A percentile compares a stretch with the other conserved stretches of the same genome.
Conservation (phyloP, 306 rosid genomes). For the Ziziphus jujuba region DNA sequence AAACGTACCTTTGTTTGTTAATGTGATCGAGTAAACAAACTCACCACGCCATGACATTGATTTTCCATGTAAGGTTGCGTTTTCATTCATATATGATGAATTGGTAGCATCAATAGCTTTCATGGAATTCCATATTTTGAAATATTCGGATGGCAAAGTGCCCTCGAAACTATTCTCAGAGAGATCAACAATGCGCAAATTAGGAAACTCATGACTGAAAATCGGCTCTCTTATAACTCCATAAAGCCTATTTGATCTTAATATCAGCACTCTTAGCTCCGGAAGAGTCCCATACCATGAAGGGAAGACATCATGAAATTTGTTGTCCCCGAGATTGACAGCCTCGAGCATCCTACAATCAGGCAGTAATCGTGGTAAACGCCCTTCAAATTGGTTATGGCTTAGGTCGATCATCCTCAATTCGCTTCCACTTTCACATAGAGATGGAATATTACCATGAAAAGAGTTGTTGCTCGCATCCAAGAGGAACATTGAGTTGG, state of each 20-base stretch:
- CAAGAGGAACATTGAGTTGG: not conserved
- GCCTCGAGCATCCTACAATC: not conserved
- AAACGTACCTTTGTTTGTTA: too few relatives aligned
- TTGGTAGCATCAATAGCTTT: not conserved
- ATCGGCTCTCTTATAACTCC: not conserved
- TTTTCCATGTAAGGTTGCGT: too few relatives aligned
- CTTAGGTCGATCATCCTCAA: not conserved
- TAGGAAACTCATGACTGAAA: not conserved
- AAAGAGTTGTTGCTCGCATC: not conserved
- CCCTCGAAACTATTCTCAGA: not conserved
- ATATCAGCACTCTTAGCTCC: not conserved
- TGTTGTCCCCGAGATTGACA: not conserved
- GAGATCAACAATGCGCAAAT: not conserved
- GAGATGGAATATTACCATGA: not conserved
- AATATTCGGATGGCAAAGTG: not conserved
- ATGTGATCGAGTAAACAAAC: too few relatives aligned
- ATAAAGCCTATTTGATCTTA: not conserved
- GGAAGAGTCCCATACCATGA: not conserved
- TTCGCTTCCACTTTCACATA: not conserved
- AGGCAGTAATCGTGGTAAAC: not conserved
- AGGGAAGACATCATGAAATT: constrained; percentile 1
- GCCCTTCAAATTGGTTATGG: not conserved
- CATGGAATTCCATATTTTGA: not conserved
- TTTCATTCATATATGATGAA: not conserved
- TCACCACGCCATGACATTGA: too few relatives aligned